Base-by-base conservation (phyloP, 768 basidiomycete species). In the Hericium erinaceus region DNA sequence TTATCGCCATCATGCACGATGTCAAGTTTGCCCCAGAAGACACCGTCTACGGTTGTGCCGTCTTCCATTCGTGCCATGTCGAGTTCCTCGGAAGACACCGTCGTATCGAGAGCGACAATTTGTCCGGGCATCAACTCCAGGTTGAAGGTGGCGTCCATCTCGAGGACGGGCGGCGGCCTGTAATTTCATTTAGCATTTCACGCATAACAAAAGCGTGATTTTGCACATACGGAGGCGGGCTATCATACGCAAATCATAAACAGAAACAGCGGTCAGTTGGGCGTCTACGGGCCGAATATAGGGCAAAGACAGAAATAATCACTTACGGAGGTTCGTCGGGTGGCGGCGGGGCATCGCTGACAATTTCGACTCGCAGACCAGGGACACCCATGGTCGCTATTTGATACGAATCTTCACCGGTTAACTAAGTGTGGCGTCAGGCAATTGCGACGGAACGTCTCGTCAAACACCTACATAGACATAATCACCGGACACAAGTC, bases 41-140 rank as follows among this genome's bases (percentile, higher is more conserved):
- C 74, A 41, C 91, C 91, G 52, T 89, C 91, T 18, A 93, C 91
- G 22, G 83, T 74, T 13, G 88, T 92, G 1, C 90, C 91, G 64
- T 93, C 91, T 61, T 92, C 91, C 86, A 90, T 91, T 52, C 88
- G 80, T 2, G 91, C 87, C 91, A 93, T 92, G 67, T 93, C 91
- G 39, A 92, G 78, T 63, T 92, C 91, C 48, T 80, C 81, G 2
- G 91, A 92, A 54, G 80, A 77, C 38, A 92, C 79, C 16, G 80
- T 86, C 2, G 88, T 88, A 63, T 92, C 91, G 18, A 93, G 78
- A 6, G 84, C 87, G 55, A 93, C 85, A 44, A 81, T 77, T 70
- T 90, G 89, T 15, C 89, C 89, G 0, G 89, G 90, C 5, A 75
- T 70, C 28, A 93, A 80, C 69, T 93, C 91, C 41, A 93, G 76